phyloP scores from a whole-genome alignment of 2,329 filamentous ascomycete species.

The Cladosporium sp. region DNA sequence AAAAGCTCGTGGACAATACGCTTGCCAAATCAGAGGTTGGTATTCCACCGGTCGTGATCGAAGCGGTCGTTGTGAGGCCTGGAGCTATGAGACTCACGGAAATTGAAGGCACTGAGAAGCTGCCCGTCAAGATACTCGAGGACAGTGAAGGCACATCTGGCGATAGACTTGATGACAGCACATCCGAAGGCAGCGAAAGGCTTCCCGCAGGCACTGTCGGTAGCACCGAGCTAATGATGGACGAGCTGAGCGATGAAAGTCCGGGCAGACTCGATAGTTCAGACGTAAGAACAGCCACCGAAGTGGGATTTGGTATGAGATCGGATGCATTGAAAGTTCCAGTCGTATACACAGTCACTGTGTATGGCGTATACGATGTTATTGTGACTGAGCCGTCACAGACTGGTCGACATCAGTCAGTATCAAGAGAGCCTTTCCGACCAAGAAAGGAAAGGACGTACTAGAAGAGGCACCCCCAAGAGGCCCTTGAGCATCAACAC shows the following conservation, averaged over 20 bases:
- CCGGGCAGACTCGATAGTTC: neutral
- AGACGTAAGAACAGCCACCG: neutral
- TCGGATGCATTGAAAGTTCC: conserved; percentile 7
- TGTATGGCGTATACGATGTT: conserved; percentile 6
- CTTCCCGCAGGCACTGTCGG: neutral
- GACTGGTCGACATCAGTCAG: neutral
- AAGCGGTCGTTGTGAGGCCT: neutral
- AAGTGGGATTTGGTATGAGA: neutral
- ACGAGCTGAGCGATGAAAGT: neutral
- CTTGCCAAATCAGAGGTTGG: neutral
- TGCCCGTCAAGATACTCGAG: neutral
- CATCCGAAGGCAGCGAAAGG: neutral
- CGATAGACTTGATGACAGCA: neutral
- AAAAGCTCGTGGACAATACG: neutral
- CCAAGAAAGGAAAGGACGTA: neutral
- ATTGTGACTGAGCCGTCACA: conserved; percentile 12
- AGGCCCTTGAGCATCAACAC: neutral
- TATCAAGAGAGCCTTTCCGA: neutral
- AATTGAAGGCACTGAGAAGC: neutral
- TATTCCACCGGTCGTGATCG: neutral
- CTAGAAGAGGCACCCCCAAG: neutral
- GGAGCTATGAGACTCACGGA: neutral
- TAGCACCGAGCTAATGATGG: neutral
- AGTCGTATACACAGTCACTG: conserved; percentile 11
- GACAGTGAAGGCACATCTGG: neutral